Evolutionary conservation across 495 filamentous ascomycete species (phyloP).

Genomic region (Entonaema liquescens): DNA sequence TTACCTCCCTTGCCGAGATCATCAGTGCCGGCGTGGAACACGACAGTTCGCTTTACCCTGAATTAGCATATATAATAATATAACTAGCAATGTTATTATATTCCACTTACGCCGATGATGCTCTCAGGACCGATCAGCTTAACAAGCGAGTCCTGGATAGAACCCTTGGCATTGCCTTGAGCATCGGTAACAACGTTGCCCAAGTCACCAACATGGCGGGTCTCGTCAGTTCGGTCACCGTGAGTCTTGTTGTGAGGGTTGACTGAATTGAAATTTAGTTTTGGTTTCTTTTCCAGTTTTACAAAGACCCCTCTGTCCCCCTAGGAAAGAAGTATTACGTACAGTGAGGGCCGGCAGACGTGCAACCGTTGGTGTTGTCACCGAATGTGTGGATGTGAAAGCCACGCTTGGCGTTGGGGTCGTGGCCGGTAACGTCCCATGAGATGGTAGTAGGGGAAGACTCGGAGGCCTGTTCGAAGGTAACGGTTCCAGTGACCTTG

Average conservation of each 20-base stretch:
- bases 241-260: constrained; percentile 93
- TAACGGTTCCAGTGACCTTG: constrained; percentile 88
- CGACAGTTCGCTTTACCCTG: constrained; percentile 79
- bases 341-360: constrained; percentile 96
- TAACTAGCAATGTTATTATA: neutral
- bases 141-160: constrained; percentile 76
- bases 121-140: constrained; percentile 96
- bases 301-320: neutral
- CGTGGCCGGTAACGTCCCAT: constrained; percentile 92
- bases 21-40: constrained; percentile 93
- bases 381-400: constrained; percentile 99
- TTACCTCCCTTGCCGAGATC: constrained; percentile 90
- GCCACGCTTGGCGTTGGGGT: constrained; percentile 93
- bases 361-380: constrained; percentile 99
- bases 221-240: constrained; percentile 81
- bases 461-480: constrained; percentile 91
- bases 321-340: constrained; percentile 47
- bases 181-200: constrained; percentile 96
- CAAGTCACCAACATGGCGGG: constrained; percentile 94
- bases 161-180: constrained; percentile 85
- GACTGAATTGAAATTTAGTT: constrained; percentile 64
- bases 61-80: constrained; percentile 12
- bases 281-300: neutral
- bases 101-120: constrained; percentile 87
- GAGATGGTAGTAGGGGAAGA: constrained; percentile 80